Evolutionary conservation across 78 protist species (phyloP).

Genomic region (Tieghemostelium lacteum): DNA sequence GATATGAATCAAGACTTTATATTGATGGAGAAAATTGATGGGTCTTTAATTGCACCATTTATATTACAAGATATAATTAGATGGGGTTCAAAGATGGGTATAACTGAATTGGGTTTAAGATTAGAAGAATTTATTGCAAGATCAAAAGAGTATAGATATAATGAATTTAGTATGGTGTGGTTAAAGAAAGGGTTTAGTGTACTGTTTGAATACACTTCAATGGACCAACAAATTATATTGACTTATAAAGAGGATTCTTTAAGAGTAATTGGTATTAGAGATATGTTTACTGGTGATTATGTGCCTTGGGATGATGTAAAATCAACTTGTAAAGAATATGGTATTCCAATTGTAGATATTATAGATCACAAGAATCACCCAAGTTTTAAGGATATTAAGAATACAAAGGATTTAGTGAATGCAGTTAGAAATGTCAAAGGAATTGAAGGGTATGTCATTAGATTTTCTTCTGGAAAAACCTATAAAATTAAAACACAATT

Average conservation of each 20-base stretch:
- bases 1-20: slow-evolving; percentile 12
- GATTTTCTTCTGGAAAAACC: slow-evolving; percentile 15
- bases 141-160: background rate
- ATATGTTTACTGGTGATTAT: slow-evolving; percentile 46
- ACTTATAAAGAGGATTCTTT: slow-evolving; percentile 15
- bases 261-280: slow-evolving; percentile 14
- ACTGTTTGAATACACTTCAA: slow-evolving; percentile 56
- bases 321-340: background rate
- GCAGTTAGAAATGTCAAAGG: background rate
- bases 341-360: slow-evolving; percentile 14
- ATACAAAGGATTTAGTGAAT: background rate
- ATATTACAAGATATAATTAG: background rate
- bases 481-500: slow-evolving; percentile 51
- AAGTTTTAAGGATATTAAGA: background rate
- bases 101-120: slow-evolving; percentile 28
- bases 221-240: slow-evolving; percentile 19
- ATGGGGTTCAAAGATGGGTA: slow-evolving; percentile 72
- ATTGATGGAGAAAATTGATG: slow-evolving; percentile 59
- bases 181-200: slow-evolving; percentile 22
- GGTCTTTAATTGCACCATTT: slow-evolving; percentile 62
- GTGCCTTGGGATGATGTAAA: background rate
- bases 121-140: slow-evolving; percentile 32
- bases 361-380: slow-evolving; percentile 6
- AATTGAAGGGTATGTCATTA: slow-evolving; percentile 47
- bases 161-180: slow-evolving; percentile 43